Evolutionary conservation across 2,329 filamentous ascomycete genomes (phyloP), one percentile per base, ranked within the genome.

Genomic region (Chlorencoelia australis): DNA sequence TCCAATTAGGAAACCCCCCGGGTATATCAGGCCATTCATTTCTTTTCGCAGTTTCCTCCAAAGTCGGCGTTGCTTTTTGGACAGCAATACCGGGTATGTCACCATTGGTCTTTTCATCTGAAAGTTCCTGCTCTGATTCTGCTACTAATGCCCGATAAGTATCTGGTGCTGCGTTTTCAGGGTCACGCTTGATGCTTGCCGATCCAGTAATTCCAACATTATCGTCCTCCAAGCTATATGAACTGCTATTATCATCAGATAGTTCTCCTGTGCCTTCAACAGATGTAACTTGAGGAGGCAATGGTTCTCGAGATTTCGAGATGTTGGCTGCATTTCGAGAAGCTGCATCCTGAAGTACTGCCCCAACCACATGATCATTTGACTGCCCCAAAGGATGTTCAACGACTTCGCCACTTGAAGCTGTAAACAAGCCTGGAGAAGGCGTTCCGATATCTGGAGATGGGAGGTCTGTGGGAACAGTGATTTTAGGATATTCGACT

Each of bases 241-340:
- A 60, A 31, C 58, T 62, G 14, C 57, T 59, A 33, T 53, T 57
- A 19, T 65, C 63, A 40, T 81, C 75, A 10, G 77, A 82, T 10
- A 66, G 59, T 45, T 82, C 77, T 1, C 73, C 78, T 37, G 60
- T 70, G 7, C 72, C 75, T 52, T 87, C 79, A 13, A 80, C 70
- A 1, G 77, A 78, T 0, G 79, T 81, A 9, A 83, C 76, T 11
- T 84, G 69, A 1, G 79, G 79, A 4, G 82, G 77, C 21, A 86
- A 56, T 11, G 83, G 81, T 43, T 82, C 73, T 35, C 72, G 65
- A 43, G 67, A 68, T 46, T 67, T 67, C 6, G 70, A 71, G 9
- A 67, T 73, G 40, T 76, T 75, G 17, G 72, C 68, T 30, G 63
- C 62, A 40, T 71, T 68, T 42, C 67, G 71, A 3, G 64, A 58